Conservation (phyloP, 768 basidiomycete species). For the Xanthoconium stramineum region DNA sequence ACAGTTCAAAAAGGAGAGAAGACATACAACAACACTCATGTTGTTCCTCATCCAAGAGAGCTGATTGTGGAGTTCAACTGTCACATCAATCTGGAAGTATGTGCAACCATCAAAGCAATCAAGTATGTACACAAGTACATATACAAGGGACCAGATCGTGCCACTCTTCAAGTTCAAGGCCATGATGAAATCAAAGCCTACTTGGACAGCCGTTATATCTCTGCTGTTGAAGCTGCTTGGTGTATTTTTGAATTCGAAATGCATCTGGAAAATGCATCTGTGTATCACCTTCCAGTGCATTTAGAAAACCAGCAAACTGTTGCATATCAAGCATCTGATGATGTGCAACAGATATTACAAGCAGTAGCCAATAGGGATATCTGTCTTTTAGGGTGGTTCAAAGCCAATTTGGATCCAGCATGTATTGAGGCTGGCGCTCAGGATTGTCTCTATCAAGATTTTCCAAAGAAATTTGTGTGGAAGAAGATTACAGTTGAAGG, state of each 20-base stretch:
- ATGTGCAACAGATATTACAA: neutral
- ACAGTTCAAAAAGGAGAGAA: conserved; percentile 16
- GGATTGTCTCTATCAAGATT: neutral
- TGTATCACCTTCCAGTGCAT: neutral
- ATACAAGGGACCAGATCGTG: conserved; percentile 39
- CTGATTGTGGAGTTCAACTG: conserved; percentile 21
- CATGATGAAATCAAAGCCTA: neutral
- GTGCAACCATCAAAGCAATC: conserved; percentile 34
- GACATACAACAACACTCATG: conserved; percentile 36
- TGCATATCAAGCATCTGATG: neutral
- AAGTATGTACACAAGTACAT: conserved; percentile 39
- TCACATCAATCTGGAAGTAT: conserved; percentile 38
- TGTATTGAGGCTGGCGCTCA: neutral
- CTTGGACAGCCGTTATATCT: neutral
- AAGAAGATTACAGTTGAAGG: neutral
- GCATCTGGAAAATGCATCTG: neutral
- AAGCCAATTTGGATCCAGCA: neutral
- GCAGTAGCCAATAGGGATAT: neutral
- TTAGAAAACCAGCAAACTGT: neutral
- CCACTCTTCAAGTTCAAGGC: neutral
- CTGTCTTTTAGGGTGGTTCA: neutral
- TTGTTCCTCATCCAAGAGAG: conserved; percentile 41
- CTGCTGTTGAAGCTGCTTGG: neutral
- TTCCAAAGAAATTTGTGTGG: neutral
- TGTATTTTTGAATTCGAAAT: neutral